phyloP scores from a whole-genome alignment of 208 protist genomes.

The Trichomonas gallinae region DNA sequence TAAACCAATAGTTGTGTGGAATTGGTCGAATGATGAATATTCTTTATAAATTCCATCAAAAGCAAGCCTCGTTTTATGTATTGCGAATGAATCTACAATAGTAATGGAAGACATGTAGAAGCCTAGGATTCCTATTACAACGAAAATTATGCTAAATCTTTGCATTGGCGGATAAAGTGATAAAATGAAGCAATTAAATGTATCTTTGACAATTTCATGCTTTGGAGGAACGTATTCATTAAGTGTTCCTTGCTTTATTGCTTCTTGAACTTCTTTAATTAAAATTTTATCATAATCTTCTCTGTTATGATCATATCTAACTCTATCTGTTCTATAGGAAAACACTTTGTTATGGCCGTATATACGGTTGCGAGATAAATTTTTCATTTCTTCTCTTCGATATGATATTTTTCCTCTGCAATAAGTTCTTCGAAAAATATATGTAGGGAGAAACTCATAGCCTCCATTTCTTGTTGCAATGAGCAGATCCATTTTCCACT shows the following conservation, averaged over 20 bases:
- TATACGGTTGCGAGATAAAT: not conserved
- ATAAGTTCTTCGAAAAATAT: not conserved
- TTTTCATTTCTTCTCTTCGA: not conserved
- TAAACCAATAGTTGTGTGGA: not conserved
- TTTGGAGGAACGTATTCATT: not conserved
- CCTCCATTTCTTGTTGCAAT: not conserved
- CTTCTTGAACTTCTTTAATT: not conserved
- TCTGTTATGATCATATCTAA: not conserved
- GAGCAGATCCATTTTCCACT: not conserved
- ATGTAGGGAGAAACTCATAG: not conserved
- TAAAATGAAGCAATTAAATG: not conserved
- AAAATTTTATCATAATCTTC: not conserved
- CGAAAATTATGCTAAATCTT: not conserved
- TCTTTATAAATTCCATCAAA: not conserved
- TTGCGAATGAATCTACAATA: not conserved
- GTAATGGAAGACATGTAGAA: not conserved
- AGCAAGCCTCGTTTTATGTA: not conserved
- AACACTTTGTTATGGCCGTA: not conserved
- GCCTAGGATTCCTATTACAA: not conserved
- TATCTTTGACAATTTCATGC: not conserved
- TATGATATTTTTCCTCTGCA: not conserved
- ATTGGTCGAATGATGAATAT: not conserved
- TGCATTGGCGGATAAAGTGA: not conserved
- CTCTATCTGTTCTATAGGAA: not conserved
- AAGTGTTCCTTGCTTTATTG: not conserved